Conservation (phyloP, 805 yeast genomes). For the Brettanomyces custersianus region DNA sequence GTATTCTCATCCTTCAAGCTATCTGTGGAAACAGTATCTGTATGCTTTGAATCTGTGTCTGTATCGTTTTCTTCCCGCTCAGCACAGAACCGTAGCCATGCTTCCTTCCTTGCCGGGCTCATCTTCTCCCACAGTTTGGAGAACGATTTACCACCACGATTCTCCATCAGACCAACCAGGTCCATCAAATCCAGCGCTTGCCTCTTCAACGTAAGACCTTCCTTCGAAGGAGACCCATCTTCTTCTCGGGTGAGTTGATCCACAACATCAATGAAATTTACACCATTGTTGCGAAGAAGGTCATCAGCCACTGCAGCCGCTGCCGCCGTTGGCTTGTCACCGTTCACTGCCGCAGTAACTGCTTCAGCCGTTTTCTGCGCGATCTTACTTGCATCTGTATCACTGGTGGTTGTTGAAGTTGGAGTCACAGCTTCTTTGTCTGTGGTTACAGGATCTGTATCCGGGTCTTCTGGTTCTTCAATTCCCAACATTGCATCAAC, state of each 20-base stretch:
- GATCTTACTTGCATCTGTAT: no score
- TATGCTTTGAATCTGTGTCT: no score
- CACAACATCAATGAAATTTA: slow-evolving; percentile 68
- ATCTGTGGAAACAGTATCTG: not conserved
- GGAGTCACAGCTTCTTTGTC: no score
- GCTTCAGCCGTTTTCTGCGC: not conserved
- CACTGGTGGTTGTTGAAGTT: no score
- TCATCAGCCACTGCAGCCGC: slow-evolving; percentile 62
- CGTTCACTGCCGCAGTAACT: no score
- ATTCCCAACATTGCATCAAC: slow-evolving; percentile 21
- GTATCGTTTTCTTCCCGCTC: no score
- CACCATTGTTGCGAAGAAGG: slow-evolving; percentile 68
- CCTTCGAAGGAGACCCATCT: slow-evolving; percentile 14
- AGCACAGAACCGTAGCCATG: no score
- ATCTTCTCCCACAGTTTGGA: slow-evolving; percentile 23
- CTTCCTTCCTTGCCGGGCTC: slow-evolving; percentile 9
- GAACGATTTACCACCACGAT: no score
- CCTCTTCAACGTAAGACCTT: slow-evolving; percentile 9
- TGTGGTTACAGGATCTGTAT: no score
- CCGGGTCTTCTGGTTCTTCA: slow-evolving; percentile 4
- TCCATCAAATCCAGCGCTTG: slow-evolving; percentile 6
- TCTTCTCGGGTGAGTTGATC: slow-evolving; percentile 55
- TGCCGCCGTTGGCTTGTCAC: slow-evolving; percentile 3
- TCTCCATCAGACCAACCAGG: no score
- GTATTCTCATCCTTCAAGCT: not conserved